phyloP scores from a whole-genome alignment of 768 basidiomycete genomes.

The Calvatia gigantea region DNA sequence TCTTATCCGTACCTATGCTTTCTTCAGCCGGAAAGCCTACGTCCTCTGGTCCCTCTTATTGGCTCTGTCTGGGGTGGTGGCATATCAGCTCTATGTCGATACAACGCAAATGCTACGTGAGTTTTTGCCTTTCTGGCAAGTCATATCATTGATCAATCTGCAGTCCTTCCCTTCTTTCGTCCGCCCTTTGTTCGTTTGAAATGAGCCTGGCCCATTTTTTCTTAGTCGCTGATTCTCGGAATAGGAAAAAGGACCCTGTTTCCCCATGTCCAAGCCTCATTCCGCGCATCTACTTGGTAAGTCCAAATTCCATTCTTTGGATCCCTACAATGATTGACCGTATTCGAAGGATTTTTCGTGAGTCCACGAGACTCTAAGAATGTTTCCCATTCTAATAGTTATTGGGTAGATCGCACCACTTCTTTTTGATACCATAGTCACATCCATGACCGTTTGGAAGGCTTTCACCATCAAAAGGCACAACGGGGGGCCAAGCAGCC shows the following conservation, averaged over 20 bases:
- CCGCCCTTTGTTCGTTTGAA: conserved; percentile 50
- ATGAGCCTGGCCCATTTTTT: background rate
- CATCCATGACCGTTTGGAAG: conserved; percentile 77
- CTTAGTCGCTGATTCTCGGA: background rate
- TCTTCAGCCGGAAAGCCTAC: conserved; percentile 76
- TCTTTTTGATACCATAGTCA: conserved; percentile 77
- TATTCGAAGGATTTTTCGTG: conserved; percentile 52
- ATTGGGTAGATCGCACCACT: conserved; percentile 69
- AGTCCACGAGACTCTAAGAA: conserved; percentile 21
- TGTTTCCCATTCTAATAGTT: conserved; percentile 10
- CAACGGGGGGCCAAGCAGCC: conserved; percentile 73
- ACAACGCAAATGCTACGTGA: conserved; percentile 74
- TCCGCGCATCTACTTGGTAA: conserved; percentile 78
- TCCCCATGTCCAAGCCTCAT: conserved; percentile 79
- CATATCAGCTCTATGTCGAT: conserved; percentile 80
- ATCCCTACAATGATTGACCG: conserved; percentile 13
- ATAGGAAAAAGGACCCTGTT: conserved; percentile 63
- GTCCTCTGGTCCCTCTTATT: conserved; percentile 61
- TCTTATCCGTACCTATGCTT: conserved; percentile 81
- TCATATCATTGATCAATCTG: conserved; percentile 9
- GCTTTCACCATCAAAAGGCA: conserved; percentile 73
- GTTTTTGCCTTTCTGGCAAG: conserved; percentile 19
- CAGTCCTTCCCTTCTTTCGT: conserved; percentile 64
- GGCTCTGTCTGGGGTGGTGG: conserved; percentile 68
- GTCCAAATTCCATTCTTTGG: conserved; percentile 16